Percentiles rank a stretch among this genome's conserved stretches.
Evolutionary conservation across 2,329 filamentous ascomycete species (phyloP).

Genomic region (Pezicula rhizophila): DNA sequence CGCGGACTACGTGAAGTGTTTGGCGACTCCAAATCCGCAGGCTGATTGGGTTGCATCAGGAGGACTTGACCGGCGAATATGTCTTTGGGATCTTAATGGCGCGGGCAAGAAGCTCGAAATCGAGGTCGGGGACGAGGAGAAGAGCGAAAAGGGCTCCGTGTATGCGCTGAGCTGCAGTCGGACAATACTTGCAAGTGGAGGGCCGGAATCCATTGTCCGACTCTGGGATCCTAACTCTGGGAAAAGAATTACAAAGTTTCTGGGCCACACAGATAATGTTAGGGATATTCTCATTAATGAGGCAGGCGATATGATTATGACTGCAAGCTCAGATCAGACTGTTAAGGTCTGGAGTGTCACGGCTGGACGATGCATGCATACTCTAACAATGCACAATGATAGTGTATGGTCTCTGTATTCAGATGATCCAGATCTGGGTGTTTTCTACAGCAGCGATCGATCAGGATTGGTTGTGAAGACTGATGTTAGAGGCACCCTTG

Average conservation of each 20-base stretch:
- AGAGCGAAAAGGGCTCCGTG: constrained; percentile 84
- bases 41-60: constrained; percentile 89
- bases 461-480: constrained; percentile 95
- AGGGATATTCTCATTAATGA: constrained; percentile 86
- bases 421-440: constrained; percentile 72
- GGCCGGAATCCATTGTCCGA: constrained; percentile 86
- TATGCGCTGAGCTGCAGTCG: constrained; percentile 81
- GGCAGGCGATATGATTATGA: constrained; percentile 84
- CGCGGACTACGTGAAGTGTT: constrained; percentile 91
- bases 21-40: constrained; percentile 67
- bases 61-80: constrained; percentile 86
- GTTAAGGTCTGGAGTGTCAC: constrained; percentile 98
- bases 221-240: constrained; percentile 88
- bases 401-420: constrained; percentile 96
- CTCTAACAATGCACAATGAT: constrained; percentile 97
- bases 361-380: constrained; percentile 93
- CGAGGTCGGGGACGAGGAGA: constrained; percentile 76
- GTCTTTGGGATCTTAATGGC: constrained; percentile 87
- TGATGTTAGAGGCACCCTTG: constrained; percentile 68
- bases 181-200: constrained; percentile 82
- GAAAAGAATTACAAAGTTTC: constrained; percentile 89
- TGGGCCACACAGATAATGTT: constrained; percentile 93
- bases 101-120: constrained; percentile 83
- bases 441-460: constrained; percentile 93
- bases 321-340: constrained; percentile 90